Conservation (phyloP, 2,329 filamentous ascomycete species). For the Fusarium armeniacum region DNA sequence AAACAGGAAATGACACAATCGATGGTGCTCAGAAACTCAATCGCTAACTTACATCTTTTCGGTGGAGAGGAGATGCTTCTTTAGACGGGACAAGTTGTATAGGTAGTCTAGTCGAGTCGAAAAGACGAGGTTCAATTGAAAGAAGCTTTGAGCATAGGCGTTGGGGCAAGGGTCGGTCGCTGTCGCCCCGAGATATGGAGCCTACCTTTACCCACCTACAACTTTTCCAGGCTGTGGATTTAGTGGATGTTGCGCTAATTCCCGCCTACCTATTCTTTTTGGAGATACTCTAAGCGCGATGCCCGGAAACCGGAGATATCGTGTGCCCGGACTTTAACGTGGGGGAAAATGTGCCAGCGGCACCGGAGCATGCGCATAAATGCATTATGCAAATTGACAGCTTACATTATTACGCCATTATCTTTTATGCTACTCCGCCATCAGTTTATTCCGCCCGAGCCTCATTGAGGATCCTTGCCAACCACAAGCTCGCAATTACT, state of each 20-base stretch:
- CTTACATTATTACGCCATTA: conserved; percentile 15
- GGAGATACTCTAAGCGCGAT: not conserved
- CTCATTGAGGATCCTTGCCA: conserved; percentile 48
- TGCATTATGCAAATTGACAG: not conserved
- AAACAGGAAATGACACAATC: conserved; percentile 13
- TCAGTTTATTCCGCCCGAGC: conserved; percentile 45
- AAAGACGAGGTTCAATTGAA: conserved; percentile 28
- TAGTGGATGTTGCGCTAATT: conserved; percentile 30
- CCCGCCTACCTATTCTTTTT: conserved; percentile 4
- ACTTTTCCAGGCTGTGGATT: conserved; percentile 17
- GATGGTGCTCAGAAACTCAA: not conserved
- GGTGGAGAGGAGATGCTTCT: conserved; percentile 20
- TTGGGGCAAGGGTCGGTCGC: conserved; percentile 43
- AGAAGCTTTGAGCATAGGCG: conserved; percentile 36
- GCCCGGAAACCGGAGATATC: conserved; percentile 45
- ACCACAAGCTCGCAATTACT: conserved; percentile 51
- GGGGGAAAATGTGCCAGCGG: conserved; percentile 26
- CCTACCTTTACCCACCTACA: conserved; percentile 12
- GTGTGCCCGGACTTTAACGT: conserved; percentile 26
- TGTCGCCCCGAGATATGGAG: conserved; percentile 39
- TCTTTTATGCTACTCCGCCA: conserved; percentile 34
- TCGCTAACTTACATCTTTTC: conserved; percentile 33
- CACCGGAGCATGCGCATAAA: conserved; percentile 40
- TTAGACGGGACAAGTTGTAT: not conserved
- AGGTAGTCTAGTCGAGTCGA: conserved; percentile 11